phyloP scores from a whole-genome alignment of 768 basidiomycete genomes.

The Tremella fuciformis region DNA sequence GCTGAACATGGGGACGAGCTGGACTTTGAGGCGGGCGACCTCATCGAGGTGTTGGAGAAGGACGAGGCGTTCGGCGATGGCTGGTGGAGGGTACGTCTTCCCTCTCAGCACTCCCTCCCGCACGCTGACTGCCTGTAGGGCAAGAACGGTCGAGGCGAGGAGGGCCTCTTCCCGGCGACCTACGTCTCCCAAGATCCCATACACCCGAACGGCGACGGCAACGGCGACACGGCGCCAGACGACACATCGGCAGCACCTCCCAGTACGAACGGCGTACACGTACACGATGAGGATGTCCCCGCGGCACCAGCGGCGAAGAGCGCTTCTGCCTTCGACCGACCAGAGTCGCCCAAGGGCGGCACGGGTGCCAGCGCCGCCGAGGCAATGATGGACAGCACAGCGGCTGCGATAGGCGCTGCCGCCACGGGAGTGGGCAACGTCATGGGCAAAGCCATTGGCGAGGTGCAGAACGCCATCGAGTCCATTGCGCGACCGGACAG shows the following conservation, averaged over 20 bases:
- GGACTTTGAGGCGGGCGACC: constrained; percentile 75
- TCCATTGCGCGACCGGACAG: constrained; percentile 64
- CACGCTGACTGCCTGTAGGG: constrained; percentile 58
- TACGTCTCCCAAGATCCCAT: constrained; percentile 65
- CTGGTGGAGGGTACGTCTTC: constrained; percentile 79
- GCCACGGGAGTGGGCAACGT: constrained; percentile 48
- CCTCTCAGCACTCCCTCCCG: no score
- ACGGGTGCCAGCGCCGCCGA: constrained; percentile 15
- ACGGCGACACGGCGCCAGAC: not conserved
- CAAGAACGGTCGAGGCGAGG: constrained; percentile 71
- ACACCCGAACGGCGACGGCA: not conserved
- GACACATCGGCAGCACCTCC: not conserved
- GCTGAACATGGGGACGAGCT: constrained; percentile 97
- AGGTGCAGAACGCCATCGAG: constrained; percentile 85
- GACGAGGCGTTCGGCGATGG: constrained; percentile 92
- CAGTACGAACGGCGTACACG: not conserved
- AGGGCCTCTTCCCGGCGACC: constrained; percentile 86
- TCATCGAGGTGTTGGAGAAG: constrained; percentile 84
- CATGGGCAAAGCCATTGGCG: constrained; percentile 84
- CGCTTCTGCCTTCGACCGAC: not conserved
- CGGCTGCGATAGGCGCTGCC: constrained; percentile 19
- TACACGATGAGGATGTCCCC: not conserved
- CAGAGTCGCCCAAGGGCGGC: constrained; percentile 8
- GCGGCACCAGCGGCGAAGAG: not conserved
- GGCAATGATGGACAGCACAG: constrained; percentile 10